Percentiles rank a stretch among this genome's conserved stretches.
phyloP scores from a whole-genome alignment of 2,329 filamentous ascomycete genomes.

The Chrysoporthe deuterocubensis region DNA sequence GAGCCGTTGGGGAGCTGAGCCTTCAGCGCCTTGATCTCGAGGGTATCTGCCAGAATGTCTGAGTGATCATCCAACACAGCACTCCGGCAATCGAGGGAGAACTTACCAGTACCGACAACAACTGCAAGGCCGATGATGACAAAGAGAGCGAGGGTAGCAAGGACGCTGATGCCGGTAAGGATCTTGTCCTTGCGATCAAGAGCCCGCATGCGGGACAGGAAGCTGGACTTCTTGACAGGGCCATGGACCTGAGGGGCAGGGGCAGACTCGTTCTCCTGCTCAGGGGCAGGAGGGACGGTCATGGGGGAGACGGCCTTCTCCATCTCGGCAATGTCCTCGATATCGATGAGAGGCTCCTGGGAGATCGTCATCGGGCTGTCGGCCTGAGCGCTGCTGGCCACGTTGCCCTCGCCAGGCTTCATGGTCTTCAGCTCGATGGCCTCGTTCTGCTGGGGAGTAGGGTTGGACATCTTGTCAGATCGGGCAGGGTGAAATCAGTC shows the following conservation, averaged over 20 bases:
- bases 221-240: neutral
- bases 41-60: slow-evolving; percentile 24
- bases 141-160: slow-evolving; percentile 8
- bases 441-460: neutral
- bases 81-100: neutral
- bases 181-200: slow-evolving; percentile 9
- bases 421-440: slow-evolving; percentile 11
- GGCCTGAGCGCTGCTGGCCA: neutral
- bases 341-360: slow-evolving; percentile 8
- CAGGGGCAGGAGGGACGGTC: neutral
- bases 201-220: slow-evolving; percentile 9
- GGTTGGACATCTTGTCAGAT: neutral
- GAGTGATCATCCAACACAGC: neutral
- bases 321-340: neutral
- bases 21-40: neutral
- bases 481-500: neutral
- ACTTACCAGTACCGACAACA: slow-evolving; percentile 4
- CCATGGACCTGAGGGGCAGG: neutral
- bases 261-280: neutral
- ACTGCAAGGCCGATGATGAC: slow-evolving; percentile 15
- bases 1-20: slow-evolving; percentile 9
- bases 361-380: neutral
- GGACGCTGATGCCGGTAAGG: neutral
- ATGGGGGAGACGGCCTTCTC: slow-evolving; percentile 10
- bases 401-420: neutral